These are phyloP conservation scores for Cladosporium sp. DNA, from an alignment of 2,329 filamentous ascomycete genomes.

Conservation along the genomic window DNA sequence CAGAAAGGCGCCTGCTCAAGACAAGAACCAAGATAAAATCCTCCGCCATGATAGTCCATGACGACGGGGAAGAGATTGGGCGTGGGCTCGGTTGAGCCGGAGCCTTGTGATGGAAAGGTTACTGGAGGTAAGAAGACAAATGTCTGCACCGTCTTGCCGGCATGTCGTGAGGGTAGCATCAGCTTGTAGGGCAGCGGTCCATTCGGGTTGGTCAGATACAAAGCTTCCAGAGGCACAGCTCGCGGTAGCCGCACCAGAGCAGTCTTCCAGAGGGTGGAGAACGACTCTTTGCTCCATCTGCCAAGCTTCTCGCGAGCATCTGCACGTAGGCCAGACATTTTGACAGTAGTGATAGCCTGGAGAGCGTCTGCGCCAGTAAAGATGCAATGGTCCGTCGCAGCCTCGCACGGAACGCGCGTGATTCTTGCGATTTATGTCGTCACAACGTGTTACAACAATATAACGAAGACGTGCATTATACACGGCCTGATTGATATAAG, in stretches of 20 bases:
- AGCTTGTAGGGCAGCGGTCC: conserved; percentile 41
- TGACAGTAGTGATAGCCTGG: background rate
- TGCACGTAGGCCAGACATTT: background rate
- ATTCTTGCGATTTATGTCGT: background rate
- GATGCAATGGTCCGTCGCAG: too few species aligned
- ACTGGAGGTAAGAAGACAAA: conserved; percentile 40
- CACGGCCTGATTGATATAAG: too few species aligned
- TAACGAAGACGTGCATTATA: too few species aligned
- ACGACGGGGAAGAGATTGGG: conserved; percentile 32
- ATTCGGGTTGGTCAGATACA: conserved; percentile 33
- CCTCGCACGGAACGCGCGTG: too few species aligned
- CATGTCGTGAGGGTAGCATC: conserved; percentile 36
- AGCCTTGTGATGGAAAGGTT: conserved; percentile 22
- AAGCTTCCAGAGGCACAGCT: conserved; percentile 8
- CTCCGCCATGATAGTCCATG: conserved; percentile 42
- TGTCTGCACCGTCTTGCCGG: conserved; percentile 34
- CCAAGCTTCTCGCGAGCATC: background rate
- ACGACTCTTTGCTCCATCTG: conserved; percentile 13
- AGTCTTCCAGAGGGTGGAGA: conserved; percentile 16
- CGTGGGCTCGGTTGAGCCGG: conserved; percentile 17
- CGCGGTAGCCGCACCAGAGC: conserved; percentile 14
- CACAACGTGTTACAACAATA: too few species aligned
- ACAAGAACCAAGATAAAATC: conserved; percentile 41
- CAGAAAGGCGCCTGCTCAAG: conserved; percentile 46
- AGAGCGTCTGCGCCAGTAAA: background rate